Evolutionary conservation across 495 filamentous ascomycete genomes (phyloP).

Genomic region (Paragyromitra xinjiangensis): DNA sequence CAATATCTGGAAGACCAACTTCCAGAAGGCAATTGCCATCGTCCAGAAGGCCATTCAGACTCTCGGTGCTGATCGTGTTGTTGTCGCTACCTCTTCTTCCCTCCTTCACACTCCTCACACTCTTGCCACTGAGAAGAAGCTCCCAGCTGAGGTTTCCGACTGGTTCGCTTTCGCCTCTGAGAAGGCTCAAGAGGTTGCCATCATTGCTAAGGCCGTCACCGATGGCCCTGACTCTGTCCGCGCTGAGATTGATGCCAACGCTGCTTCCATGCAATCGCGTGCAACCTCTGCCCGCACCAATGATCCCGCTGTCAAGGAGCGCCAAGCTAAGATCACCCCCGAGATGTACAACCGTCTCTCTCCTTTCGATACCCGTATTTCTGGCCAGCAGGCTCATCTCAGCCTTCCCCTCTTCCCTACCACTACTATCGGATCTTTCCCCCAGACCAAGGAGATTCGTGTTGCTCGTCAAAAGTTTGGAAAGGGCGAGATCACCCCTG

Average conservation of each 20-base stretch:
- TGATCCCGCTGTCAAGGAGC: slow-evolving; percentile 93
- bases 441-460: slow-evolving; percentile 98
- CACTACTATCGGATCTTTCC: slow-evolving; percentile 99
- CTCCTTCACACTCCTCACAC: slow-evolving; percentile 98
- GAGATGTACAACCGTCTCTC: slow-evolving; percentile 92
- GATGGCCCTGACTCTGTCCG: slow-evolving; percentile 86
- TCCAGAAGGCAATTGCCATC: slow-evolving; percentile 85
- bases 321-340: slow-evolving; percentile 83
- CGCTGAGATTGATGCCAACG: slow-evolving; percentile 90
- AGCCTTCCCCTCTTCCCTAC: slow-evolving; percentile 96
- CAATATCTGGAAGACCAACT: slow-evolving; percentile 99
- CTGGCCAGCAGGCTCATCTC: slow-evolving; percentile 84
- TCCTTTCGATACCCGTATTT: slow-evolving; percentile 80
- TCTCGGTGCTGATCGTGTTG: slow-evolving; percentile 93
- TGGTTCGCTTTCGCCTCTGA: slow-evolving; percentile 99
- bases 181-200: slow-evolving; percentile 88
- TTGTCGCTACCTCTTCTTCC: slow-evolving; percentile 94
- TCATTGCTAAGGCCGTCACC: slow-evolving; percentile 96
- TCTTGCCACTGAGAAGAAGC: slow-evolving; percentile 95
- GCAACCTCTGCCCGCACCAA: slow-evolving; percentile 93
- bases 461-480: slow-evolving; percentile 94
- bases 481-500: slow-evolving; percentile 91
- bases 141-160: slow-evolving; percentile 87
- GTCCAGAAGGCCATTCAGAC: slow-evolving; percentile 89
- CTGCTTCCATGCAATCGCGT: slow-evolving; percentile 86